Base-by-base conservation (phyloP, 495 filamentous ascomycete genomes). In the Pseudomonodictys pantanalensis region DNA sequence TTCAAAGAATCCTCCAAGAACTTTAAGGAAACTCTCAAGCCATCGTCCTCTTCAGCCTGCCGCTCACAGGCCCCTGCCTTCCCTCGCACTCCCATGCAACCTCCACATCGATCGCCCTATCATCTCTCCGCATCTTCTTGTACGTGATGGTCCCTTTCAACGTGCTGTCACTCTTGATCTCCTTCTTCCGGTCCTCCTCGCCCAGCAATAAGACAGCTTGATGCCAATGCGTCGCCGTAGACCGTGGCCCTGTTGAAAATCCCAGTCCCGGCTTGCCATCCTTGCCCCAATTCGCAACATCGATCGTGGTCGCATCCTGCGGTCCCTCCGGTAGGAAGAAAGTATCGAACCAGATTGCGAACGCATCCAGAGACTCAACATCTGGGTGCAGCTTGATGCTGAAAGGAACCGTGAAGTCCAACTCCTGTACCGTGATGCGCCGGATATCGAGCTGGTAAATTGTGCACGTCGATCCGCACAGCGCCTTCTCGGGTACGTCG, bases 281-380 rank as follows among this genome's bases (percentile, higher is more conserved):
- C 41, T 69, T 64, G 1, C 26, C 35, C 72, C 74, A 77, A n/a
- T 56, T 61, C 55, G 71, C 65, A 0, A 71, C 72, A 38, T 65
- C 58, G 3, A 61, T 67, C 35, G 63, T 48, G n/a, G 50, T 56
- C 2, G 53, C 43, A n/a, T 74, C 47, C 22, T 74, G 72, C 1
- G 17, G 22, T 5, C 32, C 17, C 2, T 46, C 58, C 10, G 77
- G 77, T 68, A 82, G 74, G 66, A 86, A 86, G 73, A 82, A 83
- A 3, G 81, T 83, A 63, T 86, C 83, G 58, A 86, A 86, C 82
- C 83, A 86, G 55, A 86, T 79, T 18, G 76, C 72, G 69, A 76
- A 86, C 15, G 82, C 83, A 70, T 86, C 81, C 22, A 86, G 72
- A 2, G 76, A 71, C 58, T 83, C 78, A 47, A 84, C 75, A 60